Percentiles rank a stretch among this genome's conserved stretches.
phyloP scores from a whole-genome alignment of 164 flowering plant genomes.

The Aristolochia contorta region DNA sequence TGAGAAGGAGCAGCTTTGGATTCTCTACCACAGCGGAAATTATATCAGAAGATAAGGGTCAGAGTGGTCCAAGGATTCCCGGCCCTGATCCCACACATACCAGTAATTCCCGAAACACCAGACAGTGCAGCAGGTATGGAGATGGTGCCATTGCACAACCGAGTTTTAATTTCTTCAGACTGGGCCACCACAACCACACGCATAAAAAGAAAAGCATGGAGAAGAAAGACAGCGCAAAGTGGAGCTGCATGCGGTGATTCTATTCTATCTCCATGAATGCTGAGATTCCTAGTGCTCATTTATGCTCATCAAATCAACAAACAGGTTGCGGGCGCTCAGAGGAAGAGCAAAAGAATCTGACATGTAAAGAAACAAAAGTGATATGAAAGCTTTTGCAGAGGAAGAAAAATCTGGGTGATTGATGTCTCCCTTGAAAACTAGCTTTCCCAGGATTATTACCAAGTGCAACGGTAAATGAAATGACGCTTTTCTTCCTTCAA shows the following conservation, averaged over 20 bases:
- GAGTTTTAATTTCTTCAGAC: not conserved
- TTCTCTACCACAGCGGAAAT: too few species aligned
- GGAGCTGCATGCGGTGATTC: constrained; percentile 6
- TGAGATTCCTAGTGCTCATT: not conserved
- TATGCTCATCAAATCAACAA: not conserved
- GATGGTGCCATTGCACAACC: not conserved
- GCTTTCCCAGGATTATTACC: too few species aligned
- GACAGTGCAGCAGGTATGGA: constrained; percentile 1
- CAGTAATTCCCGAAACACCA: not conserved
- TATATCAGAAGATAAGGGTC: not conserved
- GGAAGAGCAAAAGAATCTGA: not conserved
- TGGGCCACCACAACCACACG: constrained; percentile 1
- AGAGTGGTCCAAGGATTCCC: not conserved
- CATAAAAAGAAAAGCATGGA: not conserved
- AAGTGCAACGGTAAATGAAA: too few species aligned
- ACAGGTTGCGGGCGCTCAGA: not conserved
- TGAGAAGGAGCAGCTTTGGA: too few species aligned
- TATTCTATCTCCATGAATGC: constrained; percentile 4
- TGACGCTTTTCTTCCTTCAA: too few species aligned
- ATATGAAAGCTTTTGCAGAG: too few species aligned
- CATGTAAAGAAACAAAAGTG: not conserved
- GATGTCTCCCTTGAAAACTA: too few species aligned
- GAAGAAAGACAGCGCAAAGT: not conserved
- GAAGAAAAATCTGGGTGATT: too few species aligned
- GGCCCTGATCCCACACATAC: not conserved